Percentiles rank a stretch among this genome's conserved stretches.
These are phyloP conservation scores for Solanum peruvianum DNA, from an alignment of 257 asterid species.

Conservation along the genomic window DNA sequence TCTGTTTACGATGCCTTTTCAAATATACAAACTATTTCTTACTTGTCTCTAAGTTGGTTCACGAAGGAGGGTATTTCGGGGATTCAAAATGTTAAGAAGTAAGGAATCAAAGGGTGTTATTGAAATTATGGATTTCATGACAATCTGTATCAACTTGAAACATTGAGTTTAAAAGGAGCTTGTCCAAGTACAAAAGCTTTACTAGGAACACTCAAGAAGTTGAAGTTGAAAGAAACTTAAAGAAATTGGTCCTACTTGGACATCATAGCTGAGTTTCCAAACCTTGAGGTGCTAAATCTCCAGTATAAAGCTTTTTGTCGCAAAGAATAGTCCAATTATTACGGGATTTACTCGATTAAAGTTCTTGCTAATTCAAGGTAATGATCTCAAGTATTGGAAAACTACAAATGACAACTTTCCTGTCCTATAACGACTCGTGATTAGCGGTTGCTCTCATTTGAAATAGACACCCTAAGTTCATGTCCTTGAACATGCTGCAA, in stretches of 20 bases:
- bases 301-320: not conserved
- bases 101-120: not conserved
- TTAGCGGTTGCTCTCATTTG: not conserved
- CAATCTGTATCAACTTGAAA: not conserved
- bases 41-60: not conserved
- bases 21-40: not conserved
- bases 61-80: not conserved
- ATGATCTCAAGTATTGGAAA: not conserved
- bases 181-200: too few relatives aligned
- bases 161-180: not conserved
- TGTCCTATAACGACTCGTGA: not conserved
- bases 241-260: not conserved
- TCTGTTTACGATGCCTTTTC: not conserved
- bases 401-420: not conserved
- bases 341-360: not conserved
- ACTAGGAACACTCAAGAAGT: not conserved
- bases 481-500: too few relatives aligned
- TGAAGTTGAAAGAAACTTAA: not conserved
- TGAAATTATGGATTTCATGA: not conserved
- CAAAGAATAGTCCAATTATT: not conserved
- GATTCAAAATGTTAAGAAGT: not conserved
- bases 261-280: not conserved
- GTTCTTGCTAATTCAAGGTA: not conserved
- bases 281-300: not conserved
- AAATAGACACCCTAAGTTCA: not conserved